These are phyloP conservation scores for Trifolium fragiferum DNA, from an alignment of 306 rosid genomes.

Conservation along the genomic window DNA sequence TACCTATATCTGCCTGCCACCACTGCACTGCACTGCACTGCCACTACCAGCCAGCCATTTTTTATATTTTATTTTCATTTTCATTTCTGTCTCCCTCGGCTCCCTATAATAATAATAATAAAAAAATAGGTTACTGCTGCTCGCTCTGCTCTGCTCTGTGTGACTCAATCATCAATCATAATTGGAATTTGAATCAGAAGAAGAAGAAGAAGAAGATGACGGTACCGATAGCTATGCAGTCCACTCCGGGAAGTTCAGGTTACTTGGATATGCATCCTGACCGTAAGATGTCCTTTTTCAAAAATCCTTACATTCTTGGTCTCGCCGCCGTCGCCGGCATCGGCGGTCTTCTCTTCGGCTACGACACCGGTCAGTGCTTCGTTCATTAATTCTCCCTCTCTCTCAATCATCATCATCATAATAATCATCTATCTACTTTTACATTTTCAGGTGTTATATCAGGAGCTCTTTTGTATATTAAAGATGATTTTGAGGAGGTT, in stretches of 20 bases:
- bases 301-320: constrained; percentile 55
- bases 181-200: too few species aligned
- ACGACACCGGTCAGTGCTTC: constrained; percentile 43
- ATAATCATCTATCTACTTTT: too few species aligned
- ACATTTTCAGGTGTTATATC: constrained; percentile 63
- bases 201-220: neutral
- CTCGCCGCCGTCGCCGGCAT: constrained; percentile 55
- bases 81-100: too few species aligned
- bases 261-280: constrained; percentile 56
- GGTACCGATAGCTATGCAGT: constrained; percentile 41
- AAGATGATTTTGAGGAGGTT: constrained; percentile 53
- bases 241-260: constrained; percentile 61
- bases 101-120: too few species aligned
- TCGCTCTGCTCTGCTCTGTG: too few species aligned
- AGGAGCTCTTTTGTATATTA: constrained; percentile 56
- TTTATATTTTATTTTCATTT: too few species aligned
- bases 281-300: constrained; percentile 53
- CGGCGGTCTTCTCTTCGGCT: constrained; percentile 59
- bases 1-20: too few species aligned
- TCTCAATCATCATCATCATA: neutral
- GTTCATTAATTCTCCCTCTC: neutral
- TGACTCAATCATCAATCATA: too few species aligned
- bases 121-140: too few species aligned
- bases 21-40: too few species aligned
- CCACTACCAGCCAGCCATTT: too few species aligned